These are phyloP conservation scores for Penicillium sp. DNA, from an alignment of 2,329 filamentous ascomycete genomes.

Conservation along the genomic window DNA sequence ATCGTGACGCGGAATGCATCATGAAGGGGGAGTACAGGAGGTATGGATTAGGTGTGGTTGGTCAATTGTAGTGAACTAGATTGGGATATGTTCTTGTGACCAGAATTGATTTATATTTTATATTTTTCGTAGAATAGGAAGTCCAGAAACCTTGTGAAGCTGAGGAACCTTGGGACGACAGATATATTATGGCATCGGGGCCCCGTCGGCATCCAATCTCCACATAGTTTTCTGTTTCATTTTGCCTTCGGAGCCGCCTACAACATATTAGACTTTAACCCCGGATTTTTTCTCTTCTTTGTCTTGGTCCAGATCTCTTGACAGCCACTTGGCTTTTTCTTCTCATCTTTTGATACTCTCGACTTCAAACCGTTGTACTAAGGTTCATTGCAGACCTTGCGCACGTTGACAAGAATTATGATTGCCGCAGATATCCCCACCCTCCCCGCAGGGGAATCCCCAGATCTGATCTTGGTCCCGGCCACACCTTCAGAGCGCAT, in stretches of 20 bases:
- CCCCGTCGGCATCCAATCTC: constrained; percentile 5
- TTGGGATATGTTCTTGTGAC: constrained; percentile 1
- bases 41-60: background rate
- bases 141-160: background rate
- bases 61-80: background rate
- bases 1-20: constrained; percentile 10
- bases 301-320: background rate
- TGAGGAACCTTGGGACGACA: background rate
- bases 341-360: background rate
- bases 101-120: no score
- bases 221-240: background rate
- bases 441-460: constrained; percentile 51
- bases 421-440: constrained; percentile 35
- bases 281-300: background rate
- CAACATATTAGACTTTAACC: background rate
- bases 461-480: constrained; percentile 54
- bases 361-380: background rate
- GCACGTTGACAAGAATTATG: constrained; percentile 22
- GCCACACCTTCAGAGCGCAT: constrained; percentile 56
- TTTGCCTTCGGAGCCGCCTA: background rate
- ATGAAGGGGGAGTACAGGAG: background rate
- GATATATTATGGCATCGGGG: constrained; percentile 2
- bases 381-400: background rate
- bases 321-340: background rate
- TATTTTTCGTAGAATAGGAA: no score